phyloP scores from a whole-genome alignment of 2,329 filamentous ascomycete genomes.

The Sporothrix brasiliensis region DNA sequence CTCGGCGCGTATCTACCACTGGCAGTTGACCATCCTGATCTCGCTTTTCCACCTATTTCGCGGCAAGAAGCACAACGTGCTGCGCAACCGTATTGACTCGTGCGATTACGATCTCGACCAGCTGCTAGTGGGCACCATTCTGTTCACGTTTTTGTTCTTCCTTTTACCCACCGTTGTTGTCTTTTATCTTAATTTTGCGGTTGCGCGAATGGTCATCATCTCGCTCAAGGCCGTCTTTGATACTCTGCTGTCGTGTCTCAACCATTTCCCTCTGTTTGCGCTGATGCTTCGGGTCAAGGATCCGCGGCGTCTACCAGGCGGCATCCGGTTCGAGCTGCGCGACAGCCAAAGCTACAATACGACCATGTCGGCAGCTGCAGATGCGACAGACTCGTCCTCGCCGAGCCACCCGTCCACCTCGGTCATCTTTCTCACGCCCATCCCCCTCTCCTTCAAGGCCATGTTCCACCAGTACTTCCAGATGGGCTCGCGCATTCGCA shows the following conservation, averaged over 20 bases:
- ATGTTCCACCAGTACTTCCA: slow-evolving; percentile 99
- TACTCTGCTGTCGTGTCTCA: slow-evolving; percentile 87
- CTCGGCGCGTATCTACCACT: slow-evolving; percentile 95
- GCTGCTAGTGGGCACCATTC: slow-evolving; percentile 89
- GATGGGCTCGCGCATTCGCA: slow-evolving; percentile 85
- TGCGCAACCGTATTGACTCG: slow-evolving; percentile 96
- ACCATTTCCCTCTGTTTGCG: slow-evolving; percentile 96
- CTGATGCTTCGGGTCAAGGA: slow-evolving; percentile 96
- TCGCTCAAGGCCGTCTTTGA: slow-evolving; percentile 88
- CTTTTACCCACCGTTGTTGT: slow-evolving; percentile 92
- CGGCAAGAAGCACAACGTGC: slow-evolving; percentile 95
- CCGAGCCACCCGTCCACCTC: slow-evolving; percentile 65
- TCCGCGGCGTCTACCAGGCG: slow-evolving; percentile 84
- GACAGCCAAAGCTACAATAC: slow-evolving; percentile 60
- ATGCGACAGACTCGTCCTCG: slow-evolving; percentile 43
- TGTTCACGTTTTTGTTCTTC: slow-evolving; percentile 95
- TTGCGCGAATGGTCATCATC: slow-evolving; percentile 93
- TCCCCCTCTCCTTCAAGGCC: slow-evolving; percentile 84
- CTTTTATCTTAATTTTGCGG: slow-evolving; percentile 95
- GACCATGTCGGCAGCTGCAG: not conserved
- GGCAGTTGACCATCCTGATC: slow-evolving; percentile 95
- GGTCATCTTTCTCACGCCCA: slow-evolving; percentile 86
- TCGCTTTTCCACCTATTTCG: slow-evolving; percentile 99
- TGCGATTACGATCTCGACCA: slow-evolving; percentile 99
- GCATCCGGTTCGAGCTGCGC: slow-evolving; percentile 87